Evolutionary conservation across 2,329 filamentous ascomycete species (phyloP).

Genomic region (Claviceps capensis): DNA sequence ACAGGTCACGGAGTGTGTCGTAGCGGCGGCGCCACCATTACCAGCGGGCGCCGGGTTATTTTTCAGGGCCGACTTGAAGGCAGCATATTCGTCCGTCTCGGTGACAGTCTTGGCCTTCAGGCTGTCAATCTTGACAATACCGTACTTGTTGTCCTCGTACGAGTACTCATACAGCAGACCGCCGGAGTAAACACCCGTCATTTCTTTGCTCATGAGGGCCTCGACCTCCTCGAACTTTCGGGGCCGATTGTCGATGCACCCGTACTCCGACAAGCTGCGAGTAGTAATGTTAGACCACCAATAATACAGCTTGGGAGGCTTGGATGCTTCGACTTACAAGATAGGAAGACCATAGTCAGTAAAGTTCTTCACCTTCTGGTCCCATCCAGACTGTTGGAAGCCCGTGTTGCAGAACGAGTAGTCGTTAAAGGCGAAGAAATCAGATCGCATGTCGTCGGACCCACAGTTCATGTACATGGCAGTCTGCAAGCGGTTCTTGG

Average conservation of each 20-base stretch:
- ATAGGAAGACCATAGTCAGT: slow-evolving; percentile 76
- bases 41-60: slow-evolving; percentile 36
- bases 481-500: slow-evolving; percentile 73
- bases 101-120: slow-evolving; percentile 41
- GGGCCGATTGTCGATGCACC: slow-evolving; percentile 63
- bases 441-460: slow-evolving; percentile 65
- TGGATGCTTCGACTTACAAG: slow-evolving; percentile 37
- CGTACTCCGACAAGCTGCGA: slow-evolving; percentile 70
- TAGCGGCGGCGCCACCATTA: slow-evolving; percentile 33
- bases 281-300: no score
- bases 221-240: slow-evolving; percentile 71
- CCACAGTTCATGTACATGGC: slow-evolving; percentile 93
- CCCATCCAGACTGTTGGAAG: slow-evolving; percentile 64
- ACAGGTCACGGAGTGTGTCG: slow-evolving; percentile 33
- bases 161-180: slow-evolving; percentile 95
- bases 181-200: slow-evolving; percentile 86
- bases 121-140: slow-evolving; percentile 56
- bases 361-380: slow-evolving; percentile 79
- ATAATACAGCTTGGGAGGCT: no score
- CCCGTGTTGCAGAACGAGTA: slow-evolving; percentile 74
- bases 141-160: slow-evolving; percentile 64
- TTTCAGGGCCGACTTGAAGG: slow-evolving; percentile 34
- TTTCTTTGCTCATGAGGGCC: slow-evolving; percentile 67
- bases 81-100: slow-evolving; percentile 47
- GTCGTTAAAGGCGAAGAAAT: slow-evolving; percentile 85